A percentile compares a stretch with the other conserved stretches of the same genome.
phyloP scores from a whole-genome alignment of 1,284 basidiomycete genomes.

The Cryptococcus sp. region DNA sequence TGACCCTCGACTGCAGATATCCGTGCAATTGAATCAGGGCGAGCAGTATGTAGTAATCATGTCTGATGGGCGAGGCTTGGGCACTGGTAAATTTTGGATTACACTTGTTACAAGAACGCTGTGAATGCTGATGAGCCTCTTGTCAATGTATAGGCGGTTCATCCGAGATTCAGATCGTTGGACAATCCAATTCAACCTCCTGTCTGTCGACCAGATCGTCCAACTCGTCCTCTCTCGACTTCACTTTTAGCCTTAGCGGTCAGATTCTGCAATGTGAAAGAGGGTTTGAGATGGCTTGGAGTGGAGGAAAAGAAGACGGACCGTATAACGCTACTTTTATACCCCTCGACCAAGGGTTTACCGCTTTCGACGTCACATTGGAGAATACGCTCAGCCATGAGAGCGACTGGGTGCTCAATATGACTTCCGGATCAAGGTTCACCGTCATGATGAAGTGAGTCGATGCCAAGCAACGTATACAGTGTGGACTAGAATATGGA shows the following conservation, averaged over 20 bases:
- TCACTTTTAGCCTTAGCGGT: slow-evolving; percentile 35
- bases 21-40: not conserved
- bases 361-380: slow-evolving; percentile 33
- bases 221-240: slow-evolving; percentile 28
- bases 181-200: slow-evolving; percentile 17
- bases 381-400: slow-evolving; percentile 16
- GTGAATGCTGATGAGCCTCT: not conserved
- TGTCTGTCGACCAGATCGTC: slow-evolving; percentile 27
- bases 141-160: slow-evolving; percentile 63
- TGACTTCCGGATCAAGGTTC: slow-evolving; percentile 36
- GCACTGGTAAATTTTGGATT: slow-evolving; percentile 20
- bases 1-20: slow-evolving; percentile 2
- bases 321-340: slow-evolving; percentile 40
- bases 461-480: not conserved
- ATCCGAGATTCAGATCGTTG: slow-evolving; percentile 30
- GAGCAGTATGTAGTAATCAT: slow-evolving; percentile 33
- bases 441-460: slow-evolving; percentile 44
- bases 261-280: slow-evolving; percentile 31
- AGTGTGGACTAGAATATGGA: not conserved
- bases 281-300: slow-evolving; percentile 37
- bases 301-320: slow-evolving; percentile 22
- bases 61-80: slow-evolving; percentile 29
- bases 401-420: slow-evolving; percentile 35
- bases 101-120: no score
- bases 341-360: slow-evolving; percentile 33